Evolutionary conservation across 2,329 filamentous ascomycete genomes (phyloP), one percentile per base, ranked within the genome.

Genomic region (Aureobasidium zeae): DNA sequence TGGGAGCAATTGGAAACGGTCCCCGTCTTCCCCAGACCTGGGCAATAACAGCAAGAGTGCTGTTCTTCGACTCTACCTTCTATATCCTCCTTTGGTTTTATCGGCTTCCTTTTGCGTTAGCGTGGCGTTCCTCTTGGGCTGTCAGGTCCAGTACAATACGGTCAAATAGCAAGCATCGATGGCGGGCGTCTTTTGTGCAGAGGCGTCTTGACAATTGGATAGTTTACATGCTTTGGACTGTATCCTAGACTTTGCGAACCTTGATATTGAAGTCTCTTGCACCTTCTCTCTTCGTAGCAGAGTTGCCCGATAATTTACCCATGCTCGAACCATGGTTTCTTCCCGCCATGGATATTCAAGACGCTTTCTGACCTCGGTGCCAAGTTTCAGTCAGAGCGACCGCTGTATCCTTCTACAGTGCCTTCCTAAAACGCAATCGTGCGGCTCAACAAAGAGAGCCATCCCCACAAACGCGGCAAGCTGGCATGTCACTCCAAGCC

Each of bases 21-120:
- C 20, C 81, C 81, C 0, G 77, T 96, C 1, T 98, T 98, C 58
- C 91, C 91, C 8, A 72, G 89, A 45, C 86, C 86, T 1, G 78
- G 75, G 13, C 67, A 70, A 34, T 43, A 34, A 30, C 16, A 7
- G 37, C 7, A 31, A 10, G 19, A 17, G 37, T 24, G 33, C 31
- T 3, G 7, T 9, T 2, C n/a, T 21, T 13, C 12, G 5, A 34
- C 33, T 43, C 30, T 43, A 24, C 13, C 6, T 30, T 16, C 8
- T 29, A 39, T 30, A 38, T 36, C 16, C 11, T 29, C 22, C 16
- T 16, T 11, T 38, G 20, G 21, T 33, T 35, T 31, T 20, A 30
- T 22, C 9, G 34, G 26, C 24, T 38, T 38, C 21, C 19, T 36
- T 30, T 45, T 37, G 44, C 26, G 26, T 45, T 45, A 45, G 44